Conservation (phyloP, 2,329 filamentous ascomycete genomes). For the Cryphonectria parasitica region DNA sequence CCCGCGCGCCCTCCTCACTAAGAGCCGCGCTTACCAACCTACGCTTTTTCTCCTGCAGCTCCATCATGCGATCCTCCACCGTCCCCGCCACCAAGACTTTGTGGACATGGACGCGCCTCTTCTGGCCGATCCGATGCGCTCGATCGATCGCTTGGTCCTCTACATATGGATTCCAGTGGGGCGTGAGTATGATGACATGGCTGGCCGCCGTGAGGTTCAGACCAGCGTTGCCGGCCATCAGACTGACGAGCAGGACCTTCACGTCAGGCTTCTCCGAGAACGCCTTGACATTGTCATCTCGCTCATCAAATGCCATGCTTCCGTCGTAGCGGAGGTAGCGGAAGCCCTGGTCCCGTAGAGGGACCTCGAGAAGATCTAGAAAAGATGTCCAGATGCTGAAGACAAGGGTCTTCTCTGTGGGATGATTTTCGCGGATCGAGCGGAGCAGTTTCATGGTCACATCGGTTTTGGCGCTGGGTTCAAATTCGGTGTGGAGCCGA, state of each 20-base stretch:
- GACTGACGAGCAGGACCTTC: conserved; percentile 72
- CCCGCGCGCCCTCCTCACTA: conserved; percentile 57
- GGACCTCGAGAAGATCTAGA: conserved; percentile 40
- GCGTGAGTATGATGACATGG: conserved; percentile 84
- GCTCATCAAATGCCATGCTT: conserved; percentile 38
- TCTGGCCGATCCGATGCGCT: conserved; percentile 82
- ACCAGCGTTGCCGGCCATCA: conserved; percentile 80
- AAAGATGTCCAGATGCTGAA: conserved; percentile 43
- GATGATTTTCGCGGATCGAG: conserved; percentile 33
- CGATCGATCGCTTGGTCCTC: conserved; percentile 89
- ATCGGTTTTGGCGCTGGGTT: conserved; percentile 38
- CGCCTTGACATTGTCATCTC: conserved; percentile 66
- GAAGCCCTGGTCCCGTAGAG: conserved; percentile 35
- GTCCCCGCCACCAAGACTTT: conserved; percentile 74
- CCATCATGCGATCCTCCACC: conserved; percentile 82
- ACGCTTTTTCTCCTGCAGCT: conserved; percentile 77
- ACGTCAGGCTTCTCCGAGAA: conserved; percentile 59
- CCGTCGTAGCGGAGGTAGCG: conserved; percentile 39
- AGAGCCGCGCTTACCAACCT: conserved; percentile 75
- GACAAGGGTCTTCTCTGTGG: conserved; percentile 38
- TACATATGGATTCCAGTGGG: conserved; percentile 89
- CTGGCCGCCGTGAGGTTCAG: conserved; percentile 81
- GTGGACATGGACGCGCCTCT: conserved; percentile 72
- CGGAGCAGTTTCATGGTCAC: conserved; percentile 37
- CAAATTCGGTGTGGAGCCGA: conserved; percentile 35